Evolutionary conservation across 345 rosid species (phyloP), one percentile per base, ranked within the genome.

Genomic region (Excoecaria cochinchinensis): DNA sequence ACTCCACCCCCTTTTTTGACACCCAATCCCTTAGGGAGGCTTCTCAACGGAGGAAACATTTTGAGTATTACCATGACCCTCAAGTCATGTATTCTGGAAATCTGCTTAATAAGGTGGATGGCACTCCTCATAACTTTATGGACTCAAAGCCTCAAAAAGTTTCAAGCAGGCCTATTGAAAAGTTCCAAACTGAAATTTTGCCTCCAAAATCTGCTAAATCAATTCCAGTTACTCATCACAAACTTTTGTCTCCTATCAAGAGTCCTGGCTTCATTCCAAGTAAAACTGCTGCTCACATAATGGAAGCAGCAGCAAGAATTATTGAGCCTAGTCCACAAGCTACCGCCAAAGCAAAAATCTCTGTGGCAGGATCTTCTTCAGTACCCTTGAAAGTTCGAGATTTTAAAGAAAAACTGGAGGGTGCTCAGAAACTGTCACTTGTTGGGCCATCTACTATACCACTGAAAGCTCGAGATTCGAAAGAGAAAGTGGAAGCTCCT

Each of bases 201-300:
- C 99, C 99, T 71, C 98, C 98, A 51, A 91, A 82, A 79, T 90
- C 99, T 0, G 99, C 98, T 72, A 95, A 91, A 86, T 89, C 99
- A 22, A 95, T 95, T 79, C 94, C 99, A 24, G 81, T 88, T 70
- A 93, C 97, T 50, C 99, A 87, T 70, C 95, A 86, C 78, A 95
- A 90, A 82, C 97, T 95, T 64, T 74, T 95, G 76, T 95, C 99
- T 75, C 99, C 99, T 51, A 95, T 95, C 55, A 95, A 94, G 86
- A 90, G 91, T 78, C 98, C 92, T 66, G 91, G 94, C 60, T 91
- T 84, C 75, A 77, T 95, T 70, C 96, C 90, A 73, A 78, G 92
- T 52, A 87, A 85, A 89, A 89, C 89, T 82, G 91, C 97, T 78
- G 97, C 91, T 79, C 87, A 85, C 84, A 89, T 95, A 50, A 95